Percentiles rank a stretch among this genome's conserved stretches.
These are phyloP conservation scores for Aspergillus fructus DNA, from an alignment of 2,329 filamentous ascomycete genomes.

Conservation along the genomic window DNA sequence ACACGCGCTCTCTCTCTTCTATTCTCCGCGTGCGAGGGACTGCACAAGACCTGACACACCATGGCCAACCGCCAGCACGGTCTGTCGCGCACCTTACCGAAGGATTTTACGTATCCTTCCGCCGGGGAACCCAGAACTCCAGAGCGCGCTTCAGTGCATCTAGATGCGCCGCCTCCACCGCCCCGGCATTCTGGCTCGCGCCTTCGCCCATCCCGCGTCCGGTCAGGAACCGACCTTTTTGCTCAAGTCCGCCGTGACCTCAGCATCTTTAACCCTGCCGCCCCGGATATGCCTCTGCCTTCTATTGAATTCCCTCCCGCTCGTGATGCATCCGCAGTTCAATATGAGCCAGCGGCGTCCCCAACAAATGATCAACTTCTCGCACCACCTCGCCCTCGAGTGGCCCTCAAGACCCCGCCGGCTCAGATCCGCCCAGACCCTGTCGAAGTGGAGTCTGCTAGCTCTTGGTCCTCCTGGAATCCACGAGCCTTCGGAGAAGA, in stretches of 20 bases:
- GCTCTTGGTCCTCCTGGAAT: constrained; percentile 34
- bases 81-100: constrained; percentile 47
- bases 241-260: constrained; percentile 33
- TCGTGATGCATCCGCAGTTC: constrained; percentile 26
- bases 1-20: not conserved
- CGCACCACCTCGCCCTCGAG: constrained; percentile 39
- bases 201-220: constrained; percentile 40
- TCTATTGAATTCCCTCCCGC: constrained; percentile 42
- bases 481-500: constrained; percentile 38
- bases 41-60: constrained; percentile 15
- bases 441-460: constrained; percentile 30
- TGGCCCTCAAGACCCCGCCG: constrained; percentile 44
- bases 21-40: constrained; percentile 3
- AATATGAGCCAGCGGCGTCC: constrained; percentile 24
- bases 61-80: constrained; percentile 41
- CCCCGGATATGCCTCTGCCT: constrained; percentile 42
- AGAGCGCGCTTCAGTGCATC: constrained; percentile 38
- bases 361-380: constrained; percentile 36
- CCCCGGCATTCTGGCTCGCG: constrained; percentile 46
- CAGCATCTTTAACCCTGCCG: constrained; percentile 33
- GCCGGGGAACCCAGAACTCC: constrained; percentile 43
- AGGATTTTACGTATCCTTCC: constrained; percentile 47
- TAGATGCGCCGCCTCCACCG: constrained; percentile 45
- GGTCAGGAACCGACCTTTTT: constrained; percentile 38
- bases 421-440: constrained; percentile 44